Evolutionary conservation across 139 green algal genomes (phyloP).

Genomic region (Chlamydomonas sp.): DNA sequence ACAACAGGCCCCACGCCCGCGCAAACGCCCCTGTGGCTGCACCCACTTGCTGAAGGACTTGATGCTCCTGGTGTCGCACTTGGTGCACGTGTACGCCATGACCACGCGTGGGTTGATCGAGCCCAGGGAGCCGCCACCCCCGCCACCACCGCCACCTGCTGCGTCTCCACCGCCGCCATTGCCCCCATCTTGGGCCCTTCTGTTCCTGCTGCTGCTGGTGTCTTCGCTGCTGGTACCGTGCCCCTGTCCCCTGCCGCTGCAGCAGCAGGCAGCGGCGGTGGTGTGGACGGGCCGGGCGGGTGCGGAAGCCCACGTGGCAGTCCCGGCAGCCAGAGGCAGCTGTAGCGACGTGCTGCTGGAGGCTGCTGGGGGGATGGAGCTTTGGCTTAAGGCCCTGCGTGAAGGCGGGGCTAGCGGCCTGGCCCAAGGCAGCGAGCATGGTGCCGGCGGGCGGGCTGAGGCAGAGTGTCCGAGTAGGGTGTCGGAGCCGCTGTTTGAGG

Average conservation of each 20-base stretch:
- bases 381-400: no score
- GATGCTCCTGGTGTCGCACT: conserved; percentile 58
- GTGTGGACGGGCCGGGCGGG: no score
- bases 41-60: conserved; percentile 56
- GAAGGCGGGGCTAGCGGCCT: no score
- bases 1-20: background rate
- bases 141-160: background rate
- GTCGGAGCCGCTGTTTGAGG: no score
- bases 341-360: no score
- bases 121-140: background rate
- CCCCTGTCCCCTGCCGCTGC: background rate
- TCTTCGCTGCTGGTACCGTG: background rate
- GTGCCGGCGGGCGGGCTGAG: no score
- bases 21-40: conserved; percentile 5
- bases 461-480: no score
- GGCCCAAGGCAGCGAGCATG: no score
- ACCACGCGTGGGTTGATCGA: conserved; percentile 40
- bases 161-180: background rate
- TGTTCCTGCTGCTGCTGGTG: background rate
- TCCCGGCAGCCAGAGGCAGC: no score
- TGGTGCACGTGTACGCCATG: conserved; percentile 59
- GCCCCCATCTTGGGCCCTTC: background rate
- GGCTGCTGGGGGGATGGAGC: no score
- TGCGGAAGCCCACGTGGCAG: no score
- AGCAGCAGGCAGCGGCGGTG: background rate